Evolutionary conservation across 2,329 filamentous ascomycete species (phyloP).

Genomic region (Colletotrichum falcatum): DNA sequence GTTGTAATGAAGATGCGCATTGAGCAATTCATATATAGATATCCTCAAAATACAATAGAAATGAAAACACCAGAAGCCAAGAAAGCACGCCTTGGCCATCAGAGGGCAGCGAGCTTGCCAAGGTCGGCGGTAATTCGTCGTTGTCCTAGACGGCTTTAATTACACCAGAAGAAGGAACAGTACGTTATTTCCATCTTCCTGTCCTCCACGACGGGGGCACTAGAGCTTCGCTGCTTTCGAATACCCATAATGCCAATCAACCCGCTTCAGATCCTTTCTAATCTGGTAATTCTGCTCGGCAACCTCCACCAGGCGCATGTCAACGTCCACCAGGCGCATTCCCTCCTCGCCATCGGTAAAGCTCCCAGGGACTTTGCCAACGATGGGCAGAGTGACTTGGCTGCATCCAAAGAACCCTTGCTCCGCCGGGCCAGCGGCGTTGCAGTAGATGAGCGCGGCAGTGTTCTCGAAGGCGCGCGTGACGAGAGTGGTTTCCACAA

Average conservation of each 20-base stretch:
- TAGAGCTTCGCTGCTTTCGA: constrained; percentile 15
- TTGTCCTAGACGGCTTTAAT: no score
- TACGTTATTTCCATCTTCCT: no score
- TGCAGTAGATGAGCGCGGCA: constrained; percentile 67
- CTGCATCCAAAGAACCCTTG: constrained; percentile 64
- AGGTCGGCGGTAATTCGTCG: neutral
- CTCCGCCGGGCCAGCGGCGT: constrained; percentile 63
- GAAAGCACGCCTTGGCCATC: neutral
- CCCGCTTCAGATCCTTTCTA: constrained; percentile 47
- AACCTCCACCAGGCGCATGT: constrained; percentile 65
- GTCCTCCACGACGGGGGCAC: neutral
- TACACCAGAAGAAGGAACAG: neutral
- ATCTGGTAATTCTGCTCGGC: constrained; percentile 68
- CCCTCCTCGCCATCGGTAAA: constrained; percentile 63
- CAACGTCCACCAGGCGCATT: constrained; percentile 61
- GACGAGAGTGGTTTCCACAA: constrained; percentile 63
- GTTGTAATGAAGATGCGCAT: no score
- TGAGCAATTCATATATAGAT: neutral
- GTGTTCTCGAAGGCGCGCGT: constrained; percentile 69
- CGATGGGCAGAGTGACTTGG: constrained; percentile 66
- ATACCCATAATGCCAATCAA: constrained; percentile 60
- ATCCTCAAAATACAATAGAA: neutral
- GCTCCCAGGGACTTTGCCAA: constrained; percentile 60
- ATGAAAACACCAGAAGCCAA: neutral
- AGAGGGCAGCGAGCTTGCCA: neutral